Evolutionary conservation across 2,329 filamentous ascomycete species (phyloP).

Genomic region (Nannizzia gypsea): DNA sequence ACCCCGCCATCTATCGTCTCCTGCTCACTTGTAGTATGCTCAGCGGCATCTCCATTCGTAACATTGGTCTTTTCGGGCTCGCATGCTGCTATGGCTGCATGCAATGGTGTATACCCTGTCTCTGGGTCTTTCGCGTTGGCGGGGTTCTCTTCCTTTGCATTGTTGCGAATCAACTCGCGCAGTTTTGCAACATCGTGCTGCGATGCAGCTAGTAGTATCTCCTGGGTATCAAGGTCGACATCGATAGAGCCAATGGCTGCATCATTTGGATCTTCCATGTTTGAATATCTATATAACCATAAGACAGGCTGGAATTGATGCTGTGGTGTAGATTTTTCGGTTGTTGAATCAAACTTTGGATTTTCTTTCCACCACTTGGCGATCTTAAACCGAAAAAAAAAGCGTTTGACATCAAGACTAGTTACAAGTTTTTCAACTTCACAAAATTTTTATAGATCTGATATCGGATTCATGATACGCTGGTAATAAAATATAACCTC

Average conservation of each 20-base stretch:
- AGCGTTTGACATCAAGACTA: too few relatives aligned
- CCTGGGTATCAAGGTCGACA: constrained; percentile 38
- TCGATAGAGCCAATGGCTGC: constrained; percentile 13
- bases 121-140: constrained; percentile 70
- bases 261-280: constrained; percentile 5
- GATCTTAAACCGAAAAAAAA: neutral
- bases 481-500: neutral
- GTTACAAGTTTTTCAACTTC: too few relatives aligned
- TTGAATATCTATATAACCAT: neutral
- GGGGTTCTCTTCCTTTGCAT: constrained; percentile 38
- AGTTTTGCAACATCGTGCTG: constrained; percentile 57
- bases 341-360: neutral
- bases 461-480: neutral
- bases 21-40: constrained; percentile 16
- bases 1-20: constrained; percentile 47
- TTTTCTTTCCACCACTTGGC: neutral
- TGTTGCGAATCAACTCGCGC: constrained; percentile 53
- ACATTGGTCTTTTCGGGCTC: constrained; percentile 30
- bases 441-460: neutral
- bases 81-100: constrained; percentile 76
- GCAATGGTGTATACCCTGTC: constrained; percentile 77
- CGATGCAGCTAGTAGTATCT: constrained; percentile 54
- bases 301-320: too few relatives aligned
- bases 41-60: constrained; percentile 17
- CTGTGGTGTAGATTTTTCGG: neutral